Evolutionary conservation across 2,329 filamentous ascomycete species (phyloP), one percentile per base, ranked within the genome.

Genomic region (Aspergillus fructus): DNA sequence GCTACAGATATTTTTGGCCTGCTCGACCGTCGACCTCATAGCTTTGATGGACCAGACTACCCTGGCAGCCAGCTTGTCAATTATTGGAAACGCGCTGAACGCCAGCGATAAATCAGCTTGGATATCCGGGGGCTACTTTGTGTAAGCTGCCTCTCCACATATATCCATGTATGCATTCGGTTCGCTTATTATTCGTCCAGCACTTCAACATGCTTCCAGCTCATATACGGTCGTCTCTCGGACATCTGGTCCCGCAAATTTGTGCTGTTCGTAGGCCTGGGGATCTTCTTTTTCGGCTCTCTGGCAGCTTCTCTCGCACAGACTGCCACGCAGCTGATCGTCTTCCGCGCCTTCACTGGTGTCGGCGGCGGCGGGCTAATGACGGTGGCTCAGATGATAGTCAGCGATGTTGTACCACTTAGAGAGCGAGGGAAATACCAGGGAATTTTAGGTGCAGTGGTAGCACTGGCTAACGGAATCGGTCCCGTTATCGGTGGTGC

Each of bases 131-230:
- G 81, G 78, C 13, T 85, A 83, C 51, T 85, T 84, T 65, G 80
- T 85, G 80, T 81, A 59, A 5, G 88, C 87, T 87, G 86, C 17
- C 30, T 12, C 6, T 2, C 45, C 15, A 7, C 12, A n/a, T 30
- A 13, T 12, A 15, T 21, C 2, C 12, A 11, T 43, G 11, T 12
- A 7, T 6, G 4, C 21, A 34, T 8, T 8, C 7, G 19, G 11
- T 45, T 24, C 17, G 8, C 33, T 30, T 9, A 19, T 33, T 7
- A 86, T 3, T 90, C 89, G 59, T 72, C 88, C 46, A 81, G 92
- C 33, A 91, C 89, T 1, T 89, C 85, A 9, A 87, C 85, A 0
- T 81, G 81, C 12, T 88, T 87, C 64, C 85, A 87, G 66, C 81
- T 87, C 49, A 75, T 89, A 3, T 87, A 88, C 67, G 85, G 85